phyloP scores from a whole-genome alignment of 306 rosid genomes.

The Quercus mongolica region DNA sequence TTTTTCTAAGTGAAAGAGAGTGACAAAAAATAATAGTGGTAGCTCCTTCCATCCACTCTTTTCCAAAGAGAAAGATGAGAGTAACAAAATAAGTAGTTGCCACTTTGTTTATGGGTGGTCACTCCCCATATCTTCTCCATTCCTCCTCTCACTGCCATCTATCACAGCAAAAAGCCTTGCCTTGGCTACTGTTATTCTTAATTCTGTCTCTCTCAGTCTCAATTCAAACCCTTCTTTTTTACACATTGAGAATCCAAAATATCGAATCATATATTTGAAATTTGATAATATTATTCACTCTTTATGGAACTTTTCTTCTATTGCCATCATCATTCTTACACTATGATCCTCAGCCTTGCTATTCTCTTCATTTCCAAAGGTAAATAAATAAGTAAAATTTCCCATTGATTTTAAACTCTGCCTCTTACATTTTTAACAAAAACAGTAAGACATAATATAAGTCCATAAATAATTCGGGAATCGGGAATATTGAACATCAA shows the following conservation, averaged over 20 bases:
- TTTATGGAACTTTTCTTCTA: constrained; percentile 27
- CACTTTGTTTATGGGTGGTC: background rate
- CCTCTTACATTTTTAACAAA: no score
- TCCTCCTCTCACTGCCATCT: constrained; percentile 13
- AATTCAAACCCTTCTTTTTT: no score
- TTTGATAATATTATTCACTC: background rate
- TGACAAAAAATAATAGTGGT: background rate
- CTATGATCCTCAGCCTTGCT: constrained; percentile 17
- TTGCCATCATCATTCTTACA: constrained; percentile 9
- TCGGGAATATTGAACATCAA: no score
- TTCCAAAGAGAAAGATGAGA: constrained; percentile 16
- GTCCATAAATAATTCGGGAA: no score
- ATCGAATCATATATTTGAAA: no score
- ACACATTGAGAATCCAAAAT: no score
- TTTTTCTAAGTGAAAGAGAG: constrained; percentile 9
- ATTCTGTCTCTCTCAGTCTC: background rate
- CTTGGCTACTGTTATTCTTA: background rate
- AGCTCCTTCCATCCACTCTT: constrained; percentile 24
- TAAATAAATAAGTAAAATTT: background rate
- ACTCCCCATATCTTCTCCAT: constrained; percentile 1
- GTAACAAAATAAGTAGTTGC: background rate
- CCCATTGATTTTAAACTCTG: background rate
- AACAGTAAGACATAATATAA: no score
- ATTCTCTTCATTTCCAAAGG: constrained; percentile 42
- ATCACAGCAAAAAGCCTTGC: constrained; percentile 1